These are phyloP conservation scores for Parastagonospora nodorum DNA, from an alignment of 2,329 filamentous ascomycete genomes.

Conservation along the genomic window DNA sequence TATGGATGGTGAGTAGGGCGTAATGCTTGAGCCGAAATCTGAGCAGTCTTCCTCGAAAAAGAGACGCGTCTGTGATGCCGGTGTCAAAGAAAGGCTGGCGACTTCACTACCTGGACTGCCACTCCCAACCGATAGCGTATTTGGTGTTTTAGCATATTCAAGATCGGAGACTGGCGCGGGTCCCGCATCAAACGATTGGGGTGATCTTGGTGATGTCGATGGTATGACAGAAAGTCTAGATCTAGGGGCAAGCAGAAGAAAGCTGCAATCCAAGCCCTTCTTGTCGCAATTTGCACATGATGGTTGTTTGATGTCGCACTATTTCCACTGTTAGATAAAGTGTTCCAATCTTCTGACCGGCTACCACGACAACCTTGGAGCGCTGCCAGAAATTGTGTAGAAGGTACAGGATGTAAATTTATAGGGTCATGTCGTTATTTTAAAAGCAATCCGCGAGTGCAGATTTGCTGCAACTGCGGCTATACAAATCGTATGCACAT, in stretches of 20 bases:
- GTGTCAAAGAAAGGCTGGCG: background rate
- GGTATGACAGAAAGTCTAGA: slow-evolving; percentile 28
- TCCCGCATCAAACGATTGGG: background rate
- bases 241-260: slow-evolving; percentile 38
- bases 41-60: background rate
- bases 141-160: slow-evolving; percentile 4
- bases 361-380: too few species aligned
- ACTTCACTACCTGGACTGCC: background rate
- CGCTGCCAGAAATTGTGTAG: too few species aligned
- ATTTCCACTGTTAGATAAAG: slow-evolving; percentile 17
- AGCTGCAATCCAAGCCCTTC: slow-evolving; percentile 38
- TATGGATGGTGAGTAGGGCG: slow-evolving; percentile 10
- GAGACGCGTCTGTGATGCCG: background rate
- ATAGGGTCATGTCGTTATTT: too few species aligned
- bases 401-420: too few species aligned
- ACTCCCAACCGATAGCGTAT: slow-evolving; percentile 7
- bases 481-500: background rate
- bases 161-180: background rate
- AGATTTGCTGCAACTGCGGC: slow-evolving; percentile 15
- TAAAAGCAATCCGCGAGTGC: too few species aligned
- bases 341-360: background rate
- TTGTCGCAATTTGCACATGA: slow-evolving; percentile 41
- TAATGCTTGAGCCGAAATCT: background rate
- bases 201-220: slow-evolving; percentile 13
- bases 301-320: slow-evolving; percentile 43